Evolutionary conservation across 306 rosid species (phyloP), one percentile per base, ranked within the genome.

Genomic region (Urtica urens): DNA sequence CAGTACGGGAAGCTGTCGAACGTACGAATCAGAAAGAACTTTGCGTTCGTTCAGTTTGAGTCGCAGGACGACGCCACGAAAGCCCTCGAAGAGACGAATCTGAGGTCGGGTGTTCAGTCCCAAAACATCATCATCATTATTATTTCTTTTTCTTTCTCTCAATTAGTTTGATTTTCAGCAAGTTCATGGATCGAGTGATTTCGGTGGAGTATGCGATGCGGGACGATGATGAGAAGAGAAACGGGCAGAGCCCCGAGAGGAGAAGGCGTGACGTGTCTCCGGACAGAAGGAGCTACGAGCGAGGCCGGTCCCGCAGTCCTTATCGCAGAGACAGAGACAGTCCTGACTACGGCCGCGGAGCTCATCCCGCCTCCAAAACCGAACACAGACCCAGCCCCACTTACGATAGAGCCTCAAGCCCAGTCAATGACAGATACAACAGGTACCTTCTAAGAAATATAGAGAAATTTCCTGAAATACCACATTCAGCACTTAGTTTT

Each of bases 11-110:
- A 79, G 75, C 72, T 83, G 59, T 53, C 43, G 38, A 83, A 77
- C 66, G 59, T 83, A 64, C 77, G 94, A 78, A 72, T 83, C 53
- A 83, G 94, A 67, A 79, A 82, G 77, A 83, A 83, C 55, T 83
- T 83, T 64, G 83, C 94, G 24, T 83, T 80, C 52, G 60, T 83
- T 62, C 94, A 83, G 65, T 79, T 47, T 67, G 94, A 83, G 65
- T 41, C 78, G 23, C 83, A 74, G 69, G 94, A 83, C 39, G 94
- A 83, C 61, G 94, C 94, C 54, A 77, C 83, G 33, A 74, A 60
- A 67, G 90, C 90, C 23, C 53, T 83, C 80, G 94, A 83, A 0
- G 77, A 78, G 25, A 77, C 94, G 12, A 74, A 83, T 67, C 25
- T 68, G 59, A 83, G 94, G 94, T 83, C 60, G 47, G 49, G 47